Evolutionary conservation across 768 basidiomycete genomes (phyloP).

Genomic region (Epithele typhae): DNA sequence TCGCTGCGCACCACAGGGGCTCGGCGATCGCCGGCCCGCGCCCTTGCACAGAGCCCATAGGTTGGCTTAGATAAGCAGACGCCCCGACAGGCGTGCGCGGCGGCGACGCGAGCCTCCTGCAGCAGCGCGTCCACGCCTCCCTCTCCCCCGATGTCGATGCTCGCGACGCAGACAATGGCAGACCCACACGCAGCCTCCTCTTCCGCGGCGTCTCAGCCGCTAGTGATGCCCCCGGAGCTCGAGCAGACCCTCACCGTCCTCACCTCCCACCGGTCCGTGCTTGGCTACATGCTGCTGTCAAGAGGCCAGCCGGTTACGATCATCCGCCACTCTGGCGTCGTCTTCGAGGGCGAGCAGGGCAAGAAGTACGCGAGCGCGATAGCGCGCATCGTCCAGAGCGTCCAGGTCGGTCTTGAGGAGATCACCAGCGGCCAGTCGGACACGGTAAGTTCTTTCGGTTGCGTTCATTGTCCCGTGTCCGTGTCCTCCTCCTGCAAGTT

Average conservation of each 20-base stretch:
- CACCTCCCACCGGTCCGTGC: slow-evolving; percentile 77
- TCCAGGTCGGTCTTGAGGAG: slow-evolving; percentile 76
- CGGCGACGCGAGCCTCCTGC: background rate
- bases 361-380: slow-evolving; percentile 70
- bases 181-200: slow-evolving; percentile 5
- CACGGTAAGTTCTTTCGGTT: slow-evolving; percentile 39
- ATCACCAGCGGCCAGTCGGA: slow-evolving; percentile 61
- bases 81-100: background rate
- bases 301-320: slow-evolving; percentile 71
- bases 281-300: slow-evolving; percentile 83
- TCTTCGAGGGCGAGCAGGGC: slow-evolving; percentile 84
- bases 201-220: slow-evolving; percentile 1
- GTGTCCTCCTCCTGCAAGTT: background rate
- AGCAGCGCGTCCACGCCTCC: background rate
- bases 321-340: slow-evolving; percentile 78
- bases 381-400: slow-evolving; percentile 71
- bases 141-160: slow-evolving; percentile 7
- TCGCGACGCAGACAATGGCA: slow-evolving; percentile 12
- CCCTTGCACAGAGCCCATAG: no score
- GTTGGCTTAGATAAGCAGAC: background rate
- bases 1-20: no score
- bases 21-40: no score
- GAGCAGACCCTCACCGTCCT: slow-evolving; percentile 75
- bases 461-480: background rate
- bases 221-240: slow-evolving; percentile 51